Base-by-base conservation (phyloP, 106 monocot genomes). In the Apostasia shenzhenica region DNA sequence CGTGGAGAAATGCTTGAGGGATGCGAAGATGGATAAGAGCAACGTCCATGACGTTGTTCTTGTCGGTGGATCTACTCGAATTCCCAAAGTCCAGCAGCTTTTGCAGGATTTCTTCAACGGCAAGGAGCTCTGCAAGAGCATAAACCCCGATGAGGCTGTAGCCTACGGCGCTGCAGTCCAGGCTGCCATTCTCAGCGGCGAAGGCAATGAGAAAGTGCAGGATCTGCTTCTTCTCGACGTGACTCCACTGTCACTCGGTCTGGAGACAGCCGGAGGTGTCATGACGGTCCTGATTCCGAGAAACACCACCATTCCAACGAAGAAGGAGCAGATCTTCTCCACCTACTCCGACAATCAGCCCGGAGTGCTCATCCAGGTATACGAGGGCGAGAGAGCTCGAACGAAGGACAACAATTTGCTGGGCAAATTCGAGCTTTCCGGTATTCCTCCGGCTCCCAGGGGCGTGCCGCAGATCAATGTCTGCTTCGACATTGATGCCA, bases 1-100 rank as follows among this genome's bases (percentile, higher is more conserved):
- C 7, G 86, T 91, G 4, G 71, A 86, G 79, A 74, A 75, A 62
- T 91, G 91, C 56, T 58, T 91, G 59, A 54, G 74, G 40, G 91
- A 87, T 63, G 83, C 90, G 2, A 85, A 85, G 82, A 89, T 89
- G 81, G 85, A 89, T 62, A 89, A 91, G 79, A 83, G 81, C 73
- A 75, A 12, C 11, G 56, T 91, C 54, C 79, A 91, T 60, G 84
- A 91, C 54, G 91, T 87, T 55, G 87, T 91, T 1, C 79, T 91
- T 1, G 87, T 91, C 10, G 91, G 91, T 58, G 86, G 86, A 1
- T 85, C 85, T 12, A 85, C 83, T 38, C 63, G 83, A 51, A 90
- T 90, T 71, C 89, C 89, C 5, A 83, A 72, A 57, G 77, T 90
- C 1, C 89, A 90, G 75, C 89, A 90, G 71, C 58, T 82, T 1